phyloP scores from a whole-genome alignment of 1,139 yeast species.

The Nakaseomyces nivariensis region DNA sequence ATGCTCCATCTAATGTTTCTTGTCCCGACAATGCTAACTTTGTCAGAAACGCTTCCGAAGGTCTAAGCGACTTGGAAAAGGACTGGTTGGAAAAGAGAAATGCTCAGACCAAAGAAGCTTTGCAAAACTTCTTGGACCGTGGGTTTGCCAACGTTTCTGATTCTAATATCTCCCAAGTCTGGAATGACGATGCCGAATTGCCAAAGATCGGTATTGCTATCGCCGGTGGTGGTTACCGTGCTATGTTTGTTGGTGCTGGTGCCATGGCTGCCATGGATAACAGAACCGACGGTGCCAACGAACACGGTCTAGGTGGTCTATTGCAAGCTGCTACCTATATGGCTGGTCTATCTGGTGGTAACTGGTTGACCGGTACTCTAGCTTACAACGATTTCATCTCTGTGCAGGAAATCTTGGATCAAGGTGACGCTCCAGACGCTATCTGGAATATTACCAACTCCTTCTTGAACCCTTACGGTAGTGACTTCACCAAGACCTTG shows the following conservation, averaged over 20 bases:
- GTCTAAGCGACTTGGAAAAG: slow-evolving; percentile 31
- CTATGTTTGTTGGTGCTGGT: slow-evolving; percentile 84
- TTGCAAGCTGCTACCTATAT: slow-evolving; percentile 63
- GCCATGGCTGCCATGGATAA: slow-evolving; percentile 67
- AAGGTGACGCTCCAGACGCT: slow-evolving; percentile 15
- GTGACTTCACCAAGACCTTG: slow-evolving; percentile 47
- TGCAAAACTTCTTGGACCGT: slow-evolving; percentile 46
- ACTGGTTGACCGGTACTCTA: slow-evolving; percentile 49
- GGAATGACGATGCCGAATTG: slow-evolving; percentile 5
- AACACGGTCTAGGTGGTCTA: slow-evolving; percentile 67
- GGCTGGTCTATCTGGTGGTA: slow-evolving; percentile 45
- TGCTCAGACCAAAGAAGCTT: slow-evolving; percentile 41
- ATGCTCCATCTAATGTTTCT: slow-evolving; percentile 48
- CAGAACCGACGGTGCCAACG: slow-evolving; percentile 50
- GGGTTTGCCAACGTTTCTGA: slow-evolving; percentile 43
- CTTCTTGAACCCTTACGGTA: slow-evolving; percentile 56
- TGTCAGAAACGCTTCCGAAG: slow-evolving; percentile 28
- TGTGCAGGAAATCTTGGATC: slow-evolving; percentile 44
- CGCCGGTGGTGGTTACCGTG: slow-evolving; percentile 88
- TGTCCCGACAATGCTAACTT: slow-evolving; percentile 18
- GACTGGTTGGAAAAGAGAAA: slow-evolving; percentile 39
- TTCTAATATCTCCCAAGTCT: slow-evolving; percentile 29
- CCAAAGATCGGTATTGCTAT: slow-evolving; percentile 57
- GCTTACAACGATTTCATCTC: slow-evolving; percentile 81
- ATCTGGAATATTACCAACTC: slow-evolving; percentile 56